Evolutionary conservation across 768 basidiomycete genomes (phyloP).

Genomic region (Leccinum variicolor): DNA sequence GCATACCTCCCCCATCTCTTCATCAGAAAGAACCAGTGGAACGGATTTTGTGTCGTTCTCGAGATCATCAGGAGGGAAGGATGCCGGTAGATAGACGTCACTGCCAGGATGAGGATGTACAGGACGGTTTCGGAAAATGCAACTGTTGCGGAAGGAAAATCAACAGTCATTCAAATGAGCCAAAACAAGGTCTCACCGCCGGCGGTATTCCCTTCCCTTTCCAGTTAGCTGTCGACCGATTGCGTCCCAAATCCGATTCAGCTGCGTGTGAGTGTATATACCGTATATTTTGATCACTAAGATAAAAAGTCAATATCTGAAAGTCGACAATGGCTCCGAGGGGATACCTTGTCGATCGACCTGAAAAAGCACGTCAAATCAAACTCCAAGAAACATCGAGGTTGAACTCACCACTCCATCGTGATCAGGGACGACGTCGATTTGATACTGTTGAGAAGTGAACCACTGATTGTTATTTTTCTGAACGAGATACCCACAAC

Average conservation of each 20-base stretch:
- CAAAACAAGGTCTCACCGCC: constrained; percentile 35
- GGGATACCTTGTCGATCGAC: no score
- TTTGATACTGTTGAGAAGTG: no score
- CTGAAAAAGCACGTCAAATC: no score
- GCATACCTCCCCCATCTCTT: constrained; percentile 47
- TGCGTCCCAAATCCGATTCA: constrained; percentile 46
- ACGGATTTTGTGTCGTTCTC: constrained; percentile 13
- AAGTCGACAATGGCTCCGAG: not conserved
- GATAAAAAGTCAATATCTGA: not conserved
- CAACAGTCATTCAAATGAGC: not conserved
- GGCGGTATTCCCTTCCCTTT: constrained; percentile 51
- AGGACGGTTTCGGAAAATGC: constrained; percentile 40
- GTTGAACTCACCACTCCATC: no score
- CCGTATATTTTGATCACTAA: constrained; percentile 49
- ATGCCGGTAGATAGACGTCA: constrained; percentile 46
- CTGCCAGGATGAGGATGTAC: constrained; percentile 31
- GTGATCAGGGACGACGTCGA: no score
- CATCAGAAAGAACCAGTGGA: constrained; percentile 36
- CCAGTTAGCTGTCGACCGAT: constrained; percentile 40
- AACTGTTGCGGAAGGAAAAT: constrained; percentile 31
- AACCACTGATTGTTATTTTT: no score
- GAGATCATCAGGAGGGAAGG: constrained; percentile 42
- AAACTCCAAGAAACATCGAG: no score
- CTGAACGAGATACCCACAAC: no score
- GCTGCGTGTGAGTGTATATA: constrained; percentile 47